Evolutionary conservation across 306 rosid species (phyloP).

Genomic region (Cyclanthera cordifolia): DNA sequence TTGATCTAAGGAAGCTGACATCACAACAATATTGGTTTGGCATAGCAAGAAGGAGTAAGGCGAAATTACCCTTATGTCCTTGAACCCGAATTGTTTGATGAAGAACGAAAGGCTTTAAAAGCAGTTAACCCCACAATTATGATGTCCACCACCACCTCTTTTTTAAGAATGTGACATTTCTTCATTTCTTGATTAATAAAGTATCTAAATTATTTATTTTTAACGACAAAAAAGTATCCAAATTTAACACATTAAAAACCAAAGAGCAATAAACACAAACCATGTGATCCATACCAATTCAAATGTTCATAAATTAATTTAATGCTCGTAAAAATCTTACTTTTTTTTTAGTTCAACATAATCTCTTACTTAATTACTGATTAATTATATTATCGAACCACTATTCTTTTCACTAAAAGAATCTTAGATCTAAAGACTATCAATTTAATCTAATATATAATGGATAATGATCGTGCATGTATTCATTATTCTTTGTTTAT

Average conservation of each 20-base stretch:
- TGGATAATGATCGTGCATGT: too few species aligned
- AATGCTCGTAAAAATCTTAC: too few species aligned
- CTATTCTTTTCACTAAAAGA: too few species aligned
- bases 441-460: too few species aligned
- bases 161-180: slow-evolving; percentile 4
- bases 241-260: neutral
- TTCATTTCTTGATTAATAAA: slow-evolving; percentile 1
- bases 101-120: neutral
- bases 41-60: neutral
- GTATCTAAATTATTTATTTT: neutral
- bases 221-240: neutral
- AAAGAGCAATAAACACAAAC: neutral
- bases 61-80: neutral
- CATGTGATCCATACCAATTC: neutral
- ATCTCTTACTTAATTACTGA: too few species aligned
- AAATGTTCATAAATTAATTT: too few species aligned
- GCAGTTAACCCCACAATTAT: slow-evolving; percentile 10
- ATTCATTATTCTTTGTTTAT: too few species aligned
- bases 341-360: too few species aligned
- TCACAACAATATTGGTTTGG: too few species aligned
- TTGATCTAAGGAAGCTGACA: neutral
- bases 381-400: too few species aligned
- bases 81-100: neutral
- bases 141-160: slow-evolving; percentile 9
- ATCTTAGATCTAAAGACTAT: too few species aligned